Evolutionary conservation across 805 yeast species (phyloP), one percentile per base, ranked within the genome.

Genomic region (Starmerella stigmatis): DNA sequence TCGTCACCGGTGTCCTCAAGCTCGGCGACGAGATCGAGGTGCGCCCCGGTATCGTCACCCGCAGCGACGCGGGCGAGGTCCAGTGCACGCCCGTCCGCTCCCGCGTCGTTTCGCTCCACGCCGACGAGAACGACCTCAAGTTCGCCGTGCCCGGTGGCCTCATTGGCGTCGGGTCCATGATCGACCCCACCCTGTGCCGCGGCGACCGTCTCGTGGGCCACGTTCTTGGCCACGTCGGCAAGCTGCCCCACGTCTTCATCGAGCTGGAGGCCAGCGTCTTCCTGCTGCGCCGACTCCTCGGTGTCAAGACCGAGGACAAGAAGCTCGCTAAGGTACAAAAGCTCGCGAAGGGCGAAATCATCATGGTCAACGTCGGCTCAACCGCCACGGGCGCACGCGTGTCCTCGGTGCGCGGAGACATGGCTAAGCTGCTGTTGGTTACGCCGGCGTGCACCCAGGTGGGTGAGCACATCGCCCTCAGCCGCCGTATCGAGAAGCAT

Each of bases 141-240:
- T 92, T 89, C 61, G 99, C 99, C 48, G 98, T 92, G 60, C 99
- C 99, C 38, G 99, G 99, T 79, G 99, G 99, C 53, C 76, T 92
- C 64, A 94, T 92, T 60, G 99, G 99, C 78, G 96, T 92, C 47
- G 99, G 99, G 71, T 92, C 98, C 42, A 86, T 85, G 69, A 94
- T 92, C 56, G 99, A 92, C 68, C 99, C 99, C 47, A 92, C 98
- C 2, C 72, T 92, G 60, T 92, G 99, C 74, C 84, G 98, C 72
- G 99, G 97, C 50, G 99, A 92, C 71, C 85, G 98, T 72, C 75
- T 92, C 60, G 96, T 94, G 46, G 99, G 99, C 59, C 98, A 92
- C 71, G 98, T 92, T 51, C 94, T 94, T 50, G 99, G 99, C 63
- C 88, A 96, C 50, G 88, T 81, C 66, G 96, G 96, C 55, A 81